Evolutionary conservation across 2,329 filamentous ascomycete species (phyloP).

Genomic region (Talaromyces sp.): DNA sequence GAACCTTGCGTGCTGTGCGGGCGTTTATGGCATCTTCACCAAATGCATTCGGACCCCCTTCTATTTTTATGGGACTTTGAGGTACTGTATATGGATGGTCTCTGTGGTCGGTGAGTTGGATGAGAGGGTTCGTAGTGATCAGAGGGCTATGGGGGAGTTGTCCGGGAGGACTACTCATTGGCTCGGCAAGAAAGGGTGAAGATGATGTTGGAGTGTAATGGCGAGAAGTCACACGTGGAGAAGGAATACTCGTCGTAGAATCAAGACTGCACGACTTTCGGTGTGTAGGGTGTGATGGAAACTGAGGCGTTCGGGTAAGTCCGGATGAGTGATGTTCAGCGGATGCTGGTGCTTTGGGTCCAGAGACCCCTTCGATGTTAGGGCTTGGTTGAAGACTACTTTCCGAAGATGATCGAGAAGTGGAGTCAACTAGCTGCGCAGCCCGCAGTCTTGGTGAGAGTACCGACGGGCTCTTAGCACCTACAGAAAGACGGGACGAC

Average conservation of each 20-base stretch:
- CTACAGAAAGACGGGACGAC: constrained; percentile 22
- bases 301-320: constrained; percentile 10
- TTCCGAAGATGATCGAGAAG: constrained; percentile 24
- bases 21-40: constrained; percentile 81
- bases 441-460: constrained; percentile 30
- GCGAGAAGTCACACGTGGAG: constrained; percentile 20
- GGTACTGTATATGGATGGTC: constrained; percentile 51
- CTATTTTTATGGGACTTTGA: constrained; percentile 47
- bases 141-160: constrained; percentile 26
- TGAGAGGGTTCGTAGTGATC: constrained; percentile 31
- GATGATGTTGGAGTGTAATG: constrained; percentile 31
- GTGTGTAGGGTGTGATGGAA: constrained; percentile 10
- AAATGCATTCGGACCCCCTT: constrained; percentile 47
- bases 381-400: constrained; percentile 18
- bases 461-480: constrained; percentile 20
- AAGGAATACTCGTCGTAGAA: constrained; percentile 19
- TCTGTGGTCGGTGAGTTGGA: constrained; percentile 33
- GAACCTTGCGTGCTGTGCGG: constrained; percentile 84
- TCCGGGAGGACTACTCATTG: constrained; percentile 21
- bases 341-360: constrained; percentile 16
- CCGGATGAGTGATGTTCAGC: constrained; percentile 12
- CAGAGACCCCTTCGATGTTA: constrained; percentile 22
- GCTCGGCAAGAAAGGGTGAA: constrained; percentile 20
- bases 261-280: constrained; percentile 33
- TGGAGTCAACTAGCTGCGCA: constrained; percentile 24